Evolutionary conservation across 331 rosid species (phyloP).

Genomic region (Dryas integrifolia): DNA sequence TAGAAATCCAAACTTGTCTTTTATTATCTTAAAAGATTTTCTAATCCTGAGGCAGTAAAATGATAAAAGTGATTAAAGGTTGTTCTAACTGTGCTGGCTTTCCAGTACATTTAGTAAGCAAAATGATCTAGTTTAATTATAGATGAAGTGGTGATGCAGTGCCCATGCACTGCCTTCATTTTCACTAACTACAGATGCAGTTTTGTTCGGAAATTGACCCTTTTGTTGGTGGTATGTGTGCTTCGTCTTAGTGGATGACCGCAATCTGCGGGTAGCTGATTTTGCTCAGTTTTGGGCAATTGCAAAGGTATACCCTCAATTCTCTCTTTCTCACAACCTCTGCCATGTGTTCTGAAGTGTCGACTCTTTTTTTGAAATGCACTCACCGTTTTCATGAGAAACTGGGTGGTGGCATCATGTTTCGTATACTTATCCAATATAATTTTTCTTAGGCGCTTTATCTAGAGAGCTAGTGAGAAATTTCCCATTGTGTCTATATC

Average conservation of each 20-base stretch:
- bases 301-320: conserved; percentile 91
- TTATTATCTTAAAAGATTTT: conserved; percentile 24
- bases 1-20: conserved; percentile 17
- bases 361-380: conserved; percentile 44
- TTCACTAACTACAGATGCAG: conserved; percentile 97
- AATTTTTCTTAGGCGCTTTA: conserved; percentile 15
- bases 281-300: conserved; percentile 99
- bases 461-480: conserved; percentile 21
- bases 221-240: conserved; percentile 99
- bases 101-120: conserved; percentile 42
- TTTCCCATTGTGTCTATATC: neutral
- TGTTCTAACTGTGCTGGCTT: conserved; percentile 42
- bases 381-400: conserved; percentile 31
- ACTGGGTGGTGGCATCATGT: conserved; percentile 41
- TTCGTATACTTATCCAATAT: conserved; percentile 28
- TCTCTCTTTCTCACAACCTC: conserved; percentile 73
- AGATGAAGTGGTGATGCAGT: conserved; percentile 79
- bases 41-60: conserved; percentile 31
- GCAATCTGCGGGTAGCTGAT: conserved; percentile 99
- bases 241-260: conserved; percentile 99
- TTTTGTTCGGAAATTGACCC: conserved; percentile 92
- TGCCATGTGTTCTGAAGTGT: conserved; percentile 73
- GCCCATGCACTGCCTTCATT: conserved; percentile 87
- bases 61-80: conserved; percentile 31
- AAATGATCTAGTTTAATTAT: conserved; percentile 60